Evolutionary conservation across 345 rosid species (phyloP).

Genomic region (Garcia nutans): DNA sequence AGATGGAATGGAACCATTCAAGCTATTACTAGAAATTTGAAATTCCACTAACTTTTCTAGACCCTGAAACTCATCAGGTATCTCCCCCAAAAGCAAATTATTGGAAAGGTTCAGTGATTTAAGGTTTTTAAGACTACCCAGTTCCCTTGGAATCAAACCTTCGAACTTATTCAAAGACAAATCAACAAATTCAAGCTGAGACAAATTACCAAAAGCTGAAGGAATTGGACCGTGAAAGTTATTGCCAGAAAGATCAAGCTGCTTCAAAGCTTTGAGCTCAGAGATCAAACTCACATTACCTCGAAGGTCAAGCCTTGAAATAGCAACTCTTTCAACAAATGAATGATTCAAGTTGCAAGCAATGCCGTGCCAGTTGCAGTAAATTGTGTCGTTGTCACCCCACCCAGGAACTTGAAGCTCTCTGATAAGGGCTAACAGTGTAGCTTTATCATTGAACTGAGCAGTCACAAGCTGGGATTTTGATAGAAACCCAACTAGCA

Average conservation of each 20-base stretch:
- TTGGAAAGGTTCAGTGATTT: conserved; percentile 50
- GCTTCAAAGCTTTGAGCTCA: conserved; percentile 31
- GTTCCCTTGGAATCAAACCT: conserved; percentile 50
- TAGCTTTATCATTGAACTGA: conserved; percentile 52
- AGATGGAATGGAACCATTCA: conserved; percentile 74
- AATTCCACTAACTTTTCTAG: conserved; percentile 63
- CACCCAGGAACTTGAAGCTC: conserved; percentile 84
- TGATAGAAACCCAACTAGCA: conserved; percentile 56
- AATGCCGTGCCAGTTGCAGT: conserved; percentile 79
- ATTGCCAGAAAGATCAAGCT: conserved; percentile 35
- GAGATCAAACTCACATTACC: conserved; percentile 74
- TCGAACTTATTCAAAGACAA: conserved; percentile 49
- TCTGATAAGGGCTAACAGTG: conserved; percentile 57
- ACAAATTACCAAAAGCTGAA: conserved; percentile 25
- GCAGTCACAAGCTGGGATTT: conserved; percentile 42
- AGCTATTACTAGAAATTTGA: conserved; percentile 69
- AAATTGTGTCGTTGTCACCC: conserved; percentile 62
- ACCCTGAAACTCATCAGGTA: conserved; percentile 43
- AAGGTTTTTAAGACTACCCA: conserved; percentile 35
- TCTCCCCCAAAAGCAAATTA: conserved; percentile 52
- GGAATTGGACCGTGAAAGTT: conserved; percentile 26
- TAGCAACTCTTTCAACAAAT: conserved; percentile 66
- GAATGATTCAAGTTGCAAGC: conserved; percentile 62
- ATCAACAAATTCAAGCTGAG: conserved; percentile 53
- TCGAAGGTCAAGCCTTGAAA: conserved; percentile 72